A percentile compares a stretch with the other conserved stretches of the same genome.
Evolutionary conservation across 2,329 filamentous ascomycete genomes (phyloP).

Genomic region (Sclerotinia sclerotiorum): DNA sequence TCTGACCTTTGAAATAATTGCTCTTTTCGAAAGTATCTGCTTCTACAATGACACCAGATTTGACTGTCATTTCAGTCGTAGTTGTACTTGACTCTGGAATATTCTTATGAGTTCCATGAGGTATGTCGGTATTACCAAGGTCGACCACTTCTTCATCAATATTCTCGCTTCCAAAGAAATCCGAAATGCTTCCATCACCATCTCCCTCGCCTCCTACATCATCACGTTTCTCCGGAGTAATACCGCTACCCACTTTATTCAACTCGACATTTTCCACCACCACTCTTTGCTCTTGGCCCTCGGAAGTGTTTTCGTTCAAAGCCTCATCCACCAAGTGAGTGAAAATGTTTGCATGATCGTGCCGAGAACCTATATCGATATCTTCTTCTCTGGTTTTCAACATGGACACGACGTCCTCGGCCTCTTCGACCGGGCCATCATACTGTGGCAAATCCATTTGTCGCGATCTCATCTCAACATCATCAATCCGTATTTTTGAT

Average conservation of each 20-base stretch:
- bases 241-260: background rate
- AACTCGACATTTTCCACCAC: background rate
- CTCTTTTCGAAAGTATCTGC: background rate
- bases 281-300: background rate
- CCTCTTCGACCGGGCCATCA: background rate
- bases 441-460: background rate
- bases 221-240: background rate
- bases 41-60: background rate
- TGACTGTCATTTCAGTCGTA: background rate
- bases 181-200: background rate
- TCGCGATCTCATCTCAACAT: background rate
- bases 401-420: background rate
- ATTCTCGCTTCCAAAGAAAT: background rate
- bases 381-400: background rate
- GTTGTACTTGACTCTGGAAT: background rate
- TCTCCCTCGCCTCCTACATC: background rate
- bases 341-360: background rate
- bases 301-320: background rate
- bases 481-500: background rate
- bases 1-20: background rate
- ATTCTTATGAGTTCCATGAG: background rate
- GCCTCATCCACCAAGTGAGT: background rate
- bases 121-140: background rate
- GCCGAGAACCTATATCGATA: background rate
- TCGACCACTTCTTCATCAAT: background rate